phyloP scores from a whole-genome alignment of 768 basidiomycete species.

The Termitomyces sp. region DNA sequence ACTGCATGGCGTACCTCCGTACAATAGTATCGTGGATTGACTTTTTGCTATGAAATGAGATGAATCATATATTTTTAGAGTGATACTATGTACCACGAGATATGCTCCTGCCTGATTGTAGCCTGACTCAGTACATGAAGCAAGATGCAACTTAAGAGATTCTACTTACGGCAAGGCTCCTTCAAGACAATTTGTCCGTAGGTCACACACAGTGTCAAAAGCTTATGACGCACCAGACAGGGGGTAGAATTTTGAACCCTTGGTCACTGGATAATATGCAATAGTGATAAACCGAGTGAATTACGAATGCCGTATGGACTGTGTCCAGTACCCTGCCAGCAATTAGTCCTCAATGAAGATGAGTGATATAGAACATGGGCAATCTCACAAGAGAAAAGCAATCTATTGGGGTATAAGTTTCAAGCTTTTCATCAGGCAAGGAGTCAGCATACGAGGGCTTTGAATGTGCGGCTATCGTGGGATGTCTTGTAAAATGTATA shows the following conservation, averaged over 20 bases:
- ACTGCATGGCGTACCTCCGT: not conserved
- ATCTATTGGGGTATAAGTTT: not conserved
- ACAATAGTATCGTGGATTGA: not conserved
- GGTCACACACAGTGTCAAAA: not conserved
- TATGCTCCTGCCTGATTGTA: not conserved
- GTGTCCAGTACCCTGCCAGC: not conserved
- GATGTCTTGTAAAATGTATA: constrained; percentile 4
- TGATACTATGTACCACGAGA: not conserved
- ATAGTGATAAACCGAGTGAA: not conserved
- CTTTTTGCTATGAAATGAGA: not conserved
- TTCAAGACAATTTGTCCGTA: not conserved
- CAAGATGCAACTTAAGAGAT: not conserved
- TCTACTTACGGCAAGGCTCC: not conserved
- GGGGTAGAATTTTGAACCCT: not conserved
- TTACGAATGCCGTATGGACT: not conserved
- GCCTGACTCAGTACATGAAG: no score
- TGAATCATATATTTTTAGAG: no score
- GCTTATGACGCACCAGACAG: not conserved
- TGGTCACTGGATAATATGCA: not conserved
- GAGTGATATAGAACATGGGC: not conserved
- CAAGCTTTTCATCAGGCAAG: not conserved
- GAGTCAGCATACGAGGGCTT: not conserved
- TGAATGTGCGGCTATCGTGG: not conserved
- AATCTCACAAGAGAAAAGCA: not conserved
- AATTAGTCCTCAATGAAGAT: not conserved